These are phyloP conservation scores for Botryotinia globosa DNA, from an alignment of 2,329 filamentous ascomycete species.

Conservation along the genomic window DNA sequence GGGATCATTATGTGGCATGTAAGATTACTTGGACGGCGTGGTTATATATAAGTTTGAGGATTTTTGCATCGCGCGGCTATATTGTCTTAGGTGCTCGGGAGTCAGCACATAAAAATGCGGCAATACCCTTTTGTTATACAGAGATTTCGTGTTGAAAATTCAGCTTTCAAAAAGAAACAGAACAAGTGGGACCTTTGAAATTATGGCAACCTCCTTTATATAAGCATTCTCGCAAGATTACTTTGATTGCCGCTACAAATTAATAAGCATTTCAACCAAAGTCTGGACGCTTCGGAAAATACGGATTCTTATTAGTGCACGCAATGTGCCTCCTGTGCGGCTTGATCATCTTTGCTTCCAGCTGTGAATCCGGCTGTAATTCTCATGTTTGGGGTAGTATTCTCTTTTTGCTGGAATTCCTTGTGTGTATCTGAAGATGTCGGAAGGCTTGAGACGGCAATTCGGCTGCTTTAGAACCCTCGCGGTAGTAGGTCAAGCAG, in stretches of 20 bases:
- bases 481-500: background rate
- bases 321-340: background rate
- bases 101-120: background rate
- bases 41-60: background rate
- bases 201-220: background rate
- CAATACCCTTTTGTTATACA: background rate
- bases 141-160: background rate
- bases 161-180: background rate
- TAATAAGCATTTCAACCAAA: background rate
- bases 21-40: background rate
- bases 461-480: background rate
- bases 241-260: background rate
- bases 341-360: background rate
- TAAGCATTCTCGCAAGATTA: background rate
- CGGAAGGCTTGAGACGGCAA: background rate
- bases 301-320: background rate
- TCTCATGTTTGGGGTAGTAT: background rate
- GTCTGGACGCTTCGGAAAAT: accelerated
- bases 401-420: background rate
- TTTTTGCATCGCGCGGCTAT: background rate
- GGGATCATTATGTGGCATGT: background rate
- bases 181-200: background rate
- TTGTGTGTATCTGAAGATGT: background rate
- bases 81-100: background rate
- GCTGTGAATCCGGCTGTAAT: accelerated